Evolutionary conservation across 176 grass and related monocot genomes (phyloP), one percentile per base, ranked within the genome.

Genomic region (Cocos nucifera): DNA sequence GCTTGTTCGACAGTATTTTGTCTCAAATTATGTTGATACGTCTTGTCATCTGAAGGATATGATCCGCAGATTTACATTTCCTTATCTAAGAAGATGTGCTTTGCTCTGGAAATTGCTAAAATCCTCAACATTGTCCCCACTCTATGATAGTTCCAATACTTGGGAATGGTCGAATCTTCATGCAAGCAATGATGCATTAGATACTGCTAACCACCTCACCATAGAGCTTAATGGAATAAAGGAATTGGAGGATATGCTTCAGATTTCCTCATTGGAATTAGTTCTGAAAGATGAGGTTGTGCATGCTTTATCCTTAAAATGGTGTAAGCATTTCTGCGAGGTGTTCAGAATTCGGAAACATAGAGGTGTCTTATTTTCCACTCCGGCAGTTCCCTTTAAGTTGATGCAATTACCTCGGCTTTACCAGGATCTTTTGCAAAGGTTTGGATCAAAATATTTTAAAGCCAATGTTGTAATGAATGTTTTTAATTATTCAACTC

Each of bases 281-380:
- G 72, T 98, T 69, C 73, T 98, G 53, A 87, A 77, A 70, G 85
- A 98, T 81, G 82, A 86, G 54, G 50, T 62, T 59, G 77, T 89
- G 67, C 79, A 79, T 53, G 69, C 70, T 35, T 80, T 92, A 51
- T 63, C 79, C 51, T 67, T 86, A 63, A 89, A 82, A 78, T 98
- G 94, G 94, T 93, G 79, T 49, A 69, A 86, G 18, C 94, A 98
- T 80, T 98, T 98, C 56, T 78, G 49, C 51, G 79, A 98, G 66
- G 94, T 93, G 16, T 93, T 89, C 50, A 65, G 29, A 66, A 57
- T 69, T 54, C 67, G 70, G 44, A 89, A 75, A 66, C 67, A 76
- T 59, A 80, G 61, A 75, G 71, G 72, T 29, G 24, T 54, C 68
- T 75, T 89, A 64, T 76, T 85, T 77, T 73, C 68, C 74, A 83